Base-by-base conservation (phyloP, 768 basidiomycete genomes). In the Psilocybe subaeruginosa region DNA sequence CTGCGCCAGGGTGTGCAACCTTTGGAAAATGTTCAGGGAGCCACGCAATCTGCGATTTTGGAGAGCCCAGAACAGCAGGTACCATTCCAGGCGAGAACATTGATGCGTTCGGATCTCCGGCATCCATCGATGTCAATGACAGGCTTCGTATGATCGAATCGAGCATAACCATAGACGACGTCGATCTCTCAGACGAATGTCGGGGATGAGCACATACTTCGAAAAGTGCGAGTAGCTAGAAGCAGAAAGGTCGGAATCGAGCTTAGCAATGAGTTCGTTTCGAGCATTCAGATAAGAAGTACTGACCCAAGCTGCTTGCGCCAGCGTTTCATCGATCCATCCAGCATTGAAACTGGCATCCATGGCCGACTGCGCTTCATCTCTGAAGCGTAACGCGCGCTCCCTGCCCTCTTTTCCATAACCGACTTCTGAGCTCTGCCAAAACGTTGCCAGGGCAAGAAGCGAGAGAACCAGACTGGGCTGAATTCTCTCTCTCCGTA, bases 261-360 rank as follows among this genome's bases (percentile, higher is more conserved):
- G 1, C 30, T 8, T 14, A 29, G 23, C 7, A 4, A 31, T 12
- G 49, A 46, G n/a, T 12, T 35, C 33, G 7, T 35, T 35, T n/a
- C 17, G n/a, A 19, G 16, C 39, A 47, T 31, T 12, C 35, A 54
- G 27, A 49, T 12, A 29, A n/a, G 23, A 41, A 46, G n/a, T 30
- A 64, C 83, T 65, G 70, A 91, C 90, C 88, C 88, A 92, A 58
- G 89, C 87, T 39, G 90, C 88, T 73, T 92, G 88, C 11, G 86
- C 89, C 6, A 92, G 80, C 33, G 83, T 85, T 67, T 89, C 86
- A 64, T 92, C 89, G 12, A 92, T 80, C 86, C 88, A 89, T 16
- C 85, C 82, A 47, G 87, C 83, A 68, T 83, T 87, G 60, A 89
- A 73, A 68, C 90, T 91, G 23, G 87, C 86, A 62, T 92, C 89